Base-by-base conservation (phyloP, 805 yeast species). In the Wickerhamiella cacticola region DNA sequence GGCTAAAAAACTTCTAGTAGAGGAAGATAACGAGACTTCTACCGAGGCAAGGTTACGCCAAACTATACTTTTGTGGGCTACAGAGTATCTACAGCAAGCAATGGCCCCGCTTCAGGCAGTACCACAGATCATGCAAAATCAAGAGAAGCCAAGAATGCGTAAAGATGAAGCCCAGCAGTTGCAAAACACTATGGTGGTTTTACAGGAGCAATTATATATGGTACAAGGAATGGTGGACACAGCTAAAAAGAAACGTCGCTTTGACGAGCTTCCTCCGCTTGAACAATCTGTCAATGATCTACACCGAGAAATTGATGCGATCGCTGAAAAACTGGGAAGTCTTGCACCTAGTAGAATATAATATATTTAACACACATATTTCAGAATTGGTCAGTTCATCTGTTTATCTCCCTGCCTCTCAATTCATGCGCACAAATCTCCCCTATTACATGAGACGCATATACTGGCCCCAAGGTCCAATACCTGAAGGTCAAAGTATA, bases 141-240 rank as follows among this genome's bases (percentile, higher is more conserved):
- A 47, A 1, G 50, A 45, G 13, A 25, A 41, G 40, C 49, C 53
- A 3, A 43, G 53, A 1, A 25, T 46, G 51, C 52, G 50, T 62
- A 65, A 56, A 57, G 59, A 38, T 47, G 53, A 47, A 29, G 54
- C 52, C 1, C 29, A 34, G 16, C 18, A 38, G 31, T 50, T 54
- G 18, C 58, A 56, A 46, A 53, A 86, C 54, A 80, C 81, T 53
- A 64, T 88, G 50, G 82, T 88, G 81, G 96, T 89, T 9, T 64
- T 86, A 58, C 80, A 80, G 51, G 97, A 88, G 59, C 97, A 88
- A 57, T 70, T 72, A 55, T 88, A 75, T 55, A 63, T 89, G 51
- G 78, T 89, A 2, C 75, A 76, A 50, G 71, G 76, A 13, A 75
- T 80, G 74, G 72, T 83, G 23, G 68, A 70, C 1, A 76, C 72